Evolutionary conservation across 2,329 filamentous ascomycete species (phyloP), one percentile per base, ranked within the genome.

Genomic region (Aspergillus fijiensis): DNA sequence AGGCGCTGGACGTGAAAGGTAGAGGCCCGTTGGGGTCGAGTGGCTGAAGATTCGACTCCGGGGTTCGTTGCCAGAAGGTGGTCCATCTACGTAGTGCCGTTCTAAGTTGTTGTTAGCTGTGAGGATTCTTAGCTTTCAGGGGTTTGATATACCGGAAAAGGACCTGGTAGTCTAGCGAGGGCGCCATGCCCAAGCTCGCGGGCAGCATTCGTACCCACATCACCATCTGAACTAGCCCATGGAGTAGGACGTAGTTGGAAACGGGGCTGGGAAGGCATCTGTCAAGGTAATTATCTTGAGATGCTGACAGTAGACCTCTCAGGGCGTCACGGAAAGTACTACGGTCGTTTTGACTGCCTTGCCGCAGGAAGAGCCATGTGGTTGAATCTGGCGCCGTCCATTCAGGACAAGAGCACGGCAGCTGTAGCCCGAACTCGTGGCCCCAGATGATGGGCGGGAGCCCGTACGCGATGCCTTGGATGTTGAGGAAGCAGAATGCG

Each of bases 1-100:
- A 31, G 4, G 55, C 33, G 23, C 59, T 61, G 2, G 59, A 61
- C 12, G 48, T 58, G 27, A 58, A 58, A 5, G 59, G 59, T 14
- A 61, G 25, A 7, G 59, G 59, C 3, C 55, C 59, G n/a, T 61
- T 61, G 7, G 51, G 48, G 21, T 61, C 51, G 3, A 39, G 16
- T 9, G 55, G 59, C 33, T 61, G 55, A 1, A 61, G 19, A 23
- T 52, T 61, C 3, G 55, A 61, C 49, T 61, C 59, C 10, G 59
- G 59, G 7, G 55, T 56, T 45, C 49, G 51, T 52, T 61, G 55
- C 59, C 59, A 61, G 14, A 9, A 49, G 16, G 39, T 21, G 1
- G 59, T 58, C 59, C 59, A 61, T 49, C 16, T 25, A 3, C 19
- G 47, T 11, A 61, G 29, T 1, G 55, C 59, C 4, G 21, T 23